phyloP scores from a whole-genome alignment of 345 rosid genomes.

The Limnanthes douglasii region DNA sequence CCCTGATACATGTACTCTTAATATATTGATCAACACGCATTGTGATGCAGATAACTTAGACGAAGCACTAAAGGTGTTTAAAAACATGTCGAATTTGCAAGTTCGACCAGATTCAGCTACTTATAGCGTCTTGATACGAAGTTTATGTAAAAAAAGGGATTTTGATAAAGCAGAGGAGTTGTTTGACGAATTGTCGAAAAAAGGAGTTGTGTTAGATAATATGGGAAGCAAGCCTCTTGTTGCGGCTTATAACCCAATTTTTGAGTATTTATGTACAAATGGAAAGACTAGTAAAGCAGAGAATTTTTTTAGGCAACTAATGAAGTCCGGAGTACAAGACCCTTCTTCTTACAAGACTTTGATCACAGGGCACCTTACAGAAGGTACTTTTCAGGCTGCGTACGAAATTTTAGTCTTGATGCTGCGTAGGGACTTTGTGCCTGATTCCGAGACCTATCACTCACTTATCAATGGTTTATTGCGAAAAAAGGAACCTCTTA shows the following conservation, averaged over 20 bases:
- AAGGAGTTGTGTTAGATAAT: constrained; percentile 25
- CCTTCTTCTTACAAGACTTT: constrained; percentile 49
- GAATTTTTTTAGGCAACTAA: constrained; percentile 56
- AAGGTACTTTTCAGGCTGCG: constrained; percentile 40
- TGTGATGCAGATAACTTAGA: constrained; percentile 39
- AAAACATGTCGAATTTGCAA: constrained; percentile 31
- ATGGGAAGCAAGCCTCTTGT: constrained; percentile 50
- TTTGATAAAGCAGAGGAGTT: constrained; percentile 52
- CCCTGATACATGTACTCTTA: constrained; percentile 73
- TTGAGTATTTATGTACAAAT: constrained; percentile 47
- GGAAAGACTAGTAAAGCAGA: constrained; percentile 66
- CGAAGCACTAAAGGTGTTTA: constrained; percentile 43
- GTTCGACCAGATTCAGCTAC: constrained; percentile 67
- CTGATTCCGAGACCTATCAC: constrained; percentile 44
- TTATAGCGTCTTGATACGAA: constrained; percentile 54
- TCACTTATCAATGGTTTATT: constrained; percentile 43
- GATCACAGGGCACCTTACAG: constrained; percentile 66
- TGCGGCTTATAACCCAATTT: constrained; percentile 69
- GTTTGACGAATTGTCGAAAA: constrained; percentile 40
- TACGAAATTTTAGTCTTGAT: constrained; percentile 53
- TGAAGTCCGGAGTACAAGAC: constrained; percentile 74
- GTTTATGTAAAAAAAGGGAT: constrained; percentile 35
- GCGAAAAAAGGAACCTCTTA: constrained; percentile 37
- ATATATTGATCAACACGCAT: constrained; percentile 51
- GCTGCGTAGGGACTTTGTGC: constrained; percentile 54